phyloP scores from a whole-genome alignment of 2,329 filamentous ascomycete genomes.

The Spiromastix sp. region DNA sequence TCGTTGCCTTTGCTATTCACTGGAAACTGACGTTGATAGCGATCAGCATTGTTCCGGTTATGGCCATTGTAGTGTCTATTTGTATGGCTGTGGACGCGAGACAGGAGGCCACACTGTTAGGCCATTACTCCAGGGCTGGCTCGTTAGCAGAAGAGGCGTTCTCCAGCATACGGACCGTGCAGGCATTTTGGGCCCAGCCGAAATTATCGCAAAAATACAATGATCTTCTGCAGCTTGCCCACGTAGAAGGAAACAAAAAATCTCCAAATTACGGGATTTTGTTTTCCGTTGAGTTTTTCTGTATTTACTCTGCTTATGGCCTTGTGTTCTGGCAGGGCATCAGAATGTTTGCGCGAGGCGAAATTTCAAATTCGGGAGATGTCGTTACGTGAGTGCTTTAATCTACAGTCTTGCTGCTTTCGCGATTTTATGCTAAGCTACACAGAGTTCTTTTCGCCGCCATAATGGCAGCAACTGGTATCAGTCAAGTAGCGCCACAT shows the following conservation, averaged over 20 bases:
- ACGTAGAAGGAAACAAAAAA: slow-evolving; percentile 18
- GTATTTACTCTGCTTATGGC: slow-evolving; percentile 24
- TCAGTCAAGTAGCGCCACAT: slow-evolving; percentile 31
- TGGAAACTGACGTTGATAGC: slow-evolving; percentile 38
- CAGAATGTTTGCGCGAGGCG: slow-evolving; percentile 16
- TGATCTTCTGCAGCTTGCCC: slow-evolving; percentile 29
- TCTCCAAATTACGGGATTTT: slow-evolving; percentile 20
- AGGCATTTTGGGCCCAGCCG: slow-evolving; percentile 37
- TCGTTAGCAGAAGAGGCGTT: slow-evolving; percentile 40
- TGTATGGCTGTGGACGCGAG: slow-evolving; percentile 15
- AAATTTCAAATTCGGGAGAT: slow-evolving; percentile 16
- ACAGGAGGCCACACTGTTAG: slow-evolving; percentile 17
- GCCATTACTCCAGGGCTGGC: slow-evolving; percentile 36
- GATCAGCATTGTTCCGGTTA: slow-evolving; percentile 37
- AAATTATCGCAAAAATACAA: slow-evolving; percentile 36
- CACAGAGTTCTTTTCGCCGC: slow-evolving; percentile 19
- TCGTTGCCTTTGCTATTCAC: slow-evolving; percentile 30
- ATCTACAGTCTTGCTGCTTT: neutral
- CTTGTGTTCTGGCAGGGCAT: slow-evolving; percentile 27
- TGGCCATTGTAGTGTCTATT: slow-evolving; percentile 19
- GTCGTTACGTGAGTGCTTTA: slow-evolving; percentile 16
- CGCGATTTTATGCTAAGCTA: slow-evolving; percentile 2
- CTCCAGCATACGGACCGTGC: slow-evolving; percentile 37
- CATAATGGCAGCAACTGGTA: slow-evolving; percentile 27
- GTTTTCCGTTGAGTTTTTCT: slow-evolving; percentile 20